Percentiles rank a stretch among this genome's conserved stretches.
phyloP scores from a whole-genome alignment of 257 asterid genomes.

The Jaltomata sinuosa region DNA sequence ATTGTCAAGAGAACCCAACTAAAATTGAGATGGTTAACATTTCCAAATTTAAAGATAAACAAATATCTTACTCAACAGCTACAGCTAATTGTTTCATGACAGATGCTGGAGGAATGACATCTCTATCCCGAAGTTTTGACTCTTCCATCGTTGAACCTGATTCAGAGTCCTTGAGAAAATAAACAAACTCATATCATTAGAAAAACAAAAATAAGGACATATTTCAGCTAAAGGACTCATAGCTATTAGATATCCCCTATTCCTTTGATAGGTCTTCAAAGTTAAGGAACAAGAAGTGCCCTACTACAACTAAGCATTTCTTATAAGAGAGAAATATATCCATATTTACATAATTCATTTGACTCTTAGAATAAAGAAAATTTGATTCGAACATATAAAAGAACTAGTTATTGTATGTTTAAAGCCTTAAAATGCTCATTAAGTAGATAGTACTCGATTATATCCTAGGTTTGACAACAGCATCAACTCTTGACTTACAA shows the following conservation, averaged over 20 bases:
- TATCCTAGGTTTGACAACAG: neutral
- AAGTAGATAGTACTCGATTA: neutral
- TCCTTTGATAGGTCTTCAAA: neutral
- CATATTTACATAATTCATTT: neutral
- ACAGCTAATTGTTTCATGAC: conserved; percentile 80
- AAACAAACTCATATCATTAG: neutral
- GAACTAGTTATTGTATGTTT: neutral
- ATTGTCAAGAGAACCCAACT: neutral
- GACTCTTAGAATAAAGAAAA: neutral
- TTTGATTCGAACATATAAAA: neutral
- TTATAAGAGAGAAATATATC: neutral
- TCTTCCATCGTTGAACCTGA: conserved; percentile 30
- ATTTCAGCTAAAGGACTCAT: conserved; percentile 2
- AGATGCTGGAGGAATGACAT: conserved; percentile 59
- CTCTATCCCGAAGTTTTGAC: conserved; percentile 33
- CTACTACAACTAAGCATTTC: neutral
- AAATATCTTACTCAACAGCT: conserved; percentile 71
- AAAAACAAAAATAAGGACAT: conserved; percentile 3
- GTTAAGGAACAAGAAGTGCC: neutral
- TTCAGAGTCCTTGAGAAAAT: conserved; percentile 50
- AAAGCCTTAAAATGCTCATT: neutral
- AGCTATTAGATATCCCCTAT: neutral
- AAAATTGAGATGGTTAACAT: neutral
- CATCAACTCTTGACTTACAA: neutral
- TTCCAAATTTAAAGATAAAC: neutral